Conservation (phyloP, 306 rosid species). For the Crotalaria pallida region DNA sequence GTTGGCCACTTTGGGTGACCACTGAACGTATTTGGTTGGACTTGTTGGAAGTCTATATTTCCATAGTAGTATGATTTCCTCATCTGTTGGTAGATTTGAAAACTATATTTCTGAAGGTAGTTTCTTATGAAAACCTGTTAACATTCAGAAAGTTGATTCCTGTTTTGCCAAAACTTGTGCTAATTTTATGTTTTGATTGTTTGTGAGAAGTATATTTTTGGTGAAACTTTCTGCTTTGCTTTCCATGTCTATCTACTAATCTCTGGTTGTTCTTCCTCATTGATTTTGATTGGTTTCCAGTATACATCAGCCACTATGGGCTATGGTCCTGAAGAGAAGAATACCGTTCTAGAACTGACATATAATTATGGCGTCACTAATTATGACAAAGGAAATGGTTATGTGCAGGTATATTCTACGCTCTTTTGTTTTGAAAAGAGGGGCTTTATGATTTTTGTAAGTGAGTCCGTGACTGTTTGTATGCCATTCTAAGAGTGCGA, state of each 20-base stretch:
- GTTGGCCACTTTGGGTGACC: background rate
- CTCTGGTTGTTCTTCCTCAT: too few relatives aligned
- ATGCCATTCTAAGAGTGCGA: background rate
- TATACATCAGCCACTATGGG: conserved; percentile 62
- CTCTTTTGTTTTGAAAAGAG: background rate
- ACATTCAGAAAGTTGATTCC: background rate
- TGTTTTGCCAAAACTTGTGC: background rate
- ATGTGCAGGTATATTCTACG: conserved; percentile 57
- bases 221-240: background rate
- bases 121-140: too few relatives aligned
- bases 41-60: background rate
- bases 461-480: background rate
- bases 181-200: background rate
- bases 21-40: background rate
- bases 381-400: conserved; percentile 84
- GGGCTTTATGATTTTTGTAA: background rate
- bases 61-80: background rate
- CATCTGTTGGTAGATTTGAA: background rate
- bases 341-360: conserved; percentile 71
- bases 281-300: too few relatives aligned
- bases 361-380: conserved; percentile 84
- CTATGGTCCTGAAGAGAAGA: conserved; percentile 84
- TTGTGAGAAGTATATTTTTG: background rate
- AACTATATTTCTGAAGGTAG: background rate
- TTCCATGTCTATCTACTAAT: conserved; percentile 2